These are phyloP conservation scores for Allium fistulosum DNA, from an alignment of 106 monocot species.

Conservation along the genomic window DNA sequence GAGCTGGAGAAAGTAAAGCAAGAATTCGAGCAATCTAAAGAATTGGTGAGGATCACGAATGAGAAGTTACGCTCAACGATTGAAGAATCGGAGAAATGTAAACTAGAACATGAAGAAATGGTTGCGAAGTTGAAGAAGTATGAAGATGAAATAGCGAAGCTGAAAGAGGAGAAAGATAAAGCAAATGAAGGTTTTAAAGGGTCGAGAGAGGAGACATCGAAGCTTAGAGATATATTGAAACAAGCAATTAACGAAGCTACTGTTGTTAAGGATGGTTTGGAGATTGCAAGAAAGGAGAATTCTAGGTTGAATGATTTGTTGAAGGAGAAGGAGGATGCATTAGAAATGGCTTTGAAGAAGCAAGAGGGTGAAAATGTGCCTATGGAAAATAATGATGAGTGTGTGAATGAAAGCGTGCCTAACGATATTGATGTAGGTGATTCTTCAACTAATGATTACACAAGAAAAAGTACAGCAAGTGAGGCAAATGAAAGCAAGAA, in stretches of 20 bases:
- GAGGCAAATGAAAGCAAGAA: not conserved
- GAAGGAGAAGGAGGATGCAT: slow-evolving; percentile 39
- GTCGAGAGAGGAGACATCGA: slow-evolving; percentile 52
- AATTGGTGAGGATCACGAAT: not conserved
- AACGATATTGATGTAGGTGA: slow-evolving; percentile 49
- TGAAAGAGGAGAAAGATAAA: slow-evolving; percentile 38
- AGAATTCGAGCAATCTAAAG: slow-evolving; percentile 6
- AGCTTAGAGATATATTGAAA: slow-evolving; percentile 70
- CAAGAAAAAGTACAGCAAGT: not conserved
- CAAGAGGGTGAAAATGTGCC: slow-evolving; percentile 23
- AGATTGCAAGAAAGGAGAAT: slow-evolving; percentile 64
- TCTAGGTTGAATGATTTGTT: slow-evolving; percentile 40
- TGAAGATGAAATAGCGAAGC: slow-evolving; percentile 55
- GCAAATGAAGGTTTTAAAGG: slow-evolving; percentile 28
- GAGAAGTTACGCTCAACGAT: slow-evolving; percentile 10
- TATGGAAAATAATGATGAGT: slow-evolving; percentile 7
- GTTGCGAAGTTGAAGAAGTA: slow-evolving; percentile 48
- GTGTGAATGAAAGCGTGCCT: slow-evolving; percentile 60
- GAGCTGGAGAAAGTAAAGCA: slow-evolving; percentile 9
- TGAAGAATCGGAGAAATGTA: slow-evolving; percentile 34
- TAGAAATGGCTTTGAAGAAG: slow-evolving; percentile 16
- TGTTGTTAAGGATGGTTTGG: slow-evolving; percentile 59
- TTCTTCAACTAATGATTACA: slow-evolving; percentile 13
- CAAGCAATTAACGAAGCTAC: slow-evolving; percentile 84
- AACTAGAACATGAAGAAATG: slow-evolving; percentile 31